Evolutionary conservation across 2,329 filamentous ascomycete genomes (phyloP), one percentile per base, ranked within the genome.

Genomic region (Colletotrichum gloeosporioides): DNA sequence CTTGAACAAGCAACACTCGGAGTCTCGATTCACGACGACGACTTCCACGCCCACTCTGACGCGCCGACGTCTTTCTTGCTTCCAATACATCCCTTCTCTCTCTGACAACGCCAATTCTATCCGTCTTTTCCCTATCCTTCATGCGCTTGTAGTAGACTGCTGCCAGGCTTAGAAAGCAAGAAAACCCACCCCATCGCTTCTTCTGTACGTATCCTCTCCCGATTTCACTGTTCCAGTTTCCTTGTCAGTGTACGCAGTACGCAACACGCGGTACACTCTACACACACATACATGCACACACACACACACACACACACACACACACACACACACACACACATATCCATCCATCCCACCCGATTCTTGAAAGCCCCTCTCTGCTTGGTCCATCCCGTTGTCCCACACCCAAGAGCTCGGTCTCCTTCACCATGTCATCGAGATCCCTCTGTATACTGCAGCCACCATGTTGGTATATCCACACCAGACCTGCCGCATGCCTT

Each of bases 351-450:
- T 77, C 64, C 77, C 71, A 72, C 72, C 75, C 61, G 59, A 49
- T 70, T 77, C 72, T 77, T 68, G 67, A 68, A 69, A 68, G 72
- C 75, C 69, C 66, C 69, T 74, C 71, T 73, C 62, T 75, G 53
- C 76, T 69, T 77, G 72, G 75, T 44, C 72, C 71, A 73, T 76
- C 71, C 75, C 65, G 71, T 77, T 76, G 75, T 76, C 73, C 77
- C 77, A 78, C 77, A 78, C 73, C 75, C 69, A 44, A 64, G 66
- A 74, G 73, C 71, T 78, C 76, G 77, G 77, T 76, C 77, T 78
- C 63, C 49, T 77, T 67, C 34, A 61, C 67, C 66, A 73, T 78
- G 77, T 78, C 77, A 78, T 78, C 77, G 77, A 78, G 77, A 78
- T 78, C 72, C 73, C 49, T 69, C 68, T 64, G 66, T 63, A 66